phyloP scores from a whole-genome alignment of 1,284 basidiomycete species.

The Ustilago bromivora region DNA sequence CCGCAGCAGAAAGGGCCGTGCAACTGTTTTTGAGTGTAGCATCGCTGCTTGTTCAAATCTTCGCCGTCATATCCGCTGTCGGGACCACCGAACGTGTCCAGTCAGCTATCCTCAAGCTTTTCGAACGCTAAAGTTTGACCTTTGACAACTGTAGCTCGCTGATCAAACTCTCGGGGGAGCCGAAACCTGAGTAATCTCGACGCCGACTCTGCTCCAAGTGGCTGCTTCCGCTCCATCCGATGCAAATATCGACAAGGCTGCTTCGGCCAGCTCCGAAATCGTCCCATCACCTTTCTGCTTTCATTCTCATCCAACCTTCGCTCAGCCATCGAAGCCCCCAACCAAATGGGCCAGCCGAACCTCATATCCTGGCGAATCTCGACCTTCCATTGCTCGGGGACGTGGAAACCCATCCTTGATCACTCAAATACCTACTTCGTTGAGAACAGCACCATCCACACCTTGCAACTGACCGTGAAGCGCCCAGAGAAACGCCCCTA shows the following conservation, averaged over 20 bases:
- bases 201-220: not conserved
- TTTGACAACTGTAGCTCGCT: not conserved
- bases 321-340: not conserved
- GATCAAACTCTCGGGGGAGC: constrained; percentile 1
- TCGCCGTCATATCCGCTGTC: not conserved
- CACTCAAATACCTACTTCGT: constrained; percentile 21
- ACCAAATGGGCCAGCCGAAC: not conserved
- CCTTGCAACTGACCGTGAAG: not conserved
- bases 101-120: not conserved
- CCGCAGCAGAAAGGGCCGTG: not conserved
- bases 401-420: constrained; percentile 5
- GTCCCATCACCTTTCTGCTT: not conserved
- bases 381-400: not conserved
- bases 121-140: not conserved
- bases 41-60: not conserved
- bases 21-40: not conserved
- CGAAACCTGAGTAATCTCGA: constrained; percentile 9
- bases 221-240: constrained; percentile 21
- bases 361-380: not conserved
- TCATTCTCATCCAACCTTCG: not conserved
- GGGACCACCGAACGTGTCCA: not conserved
- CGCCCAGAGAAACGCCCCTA: too few species aligned
- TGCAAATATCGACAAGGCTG: not conserved
- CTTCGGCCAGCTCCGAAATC: constrained; percentile 20
- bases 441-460: not conserved